phyloP scores from a whole-genome alignment of 2,329 filamentous ascomycete species.

The Aspergillus sp. region DNA sequence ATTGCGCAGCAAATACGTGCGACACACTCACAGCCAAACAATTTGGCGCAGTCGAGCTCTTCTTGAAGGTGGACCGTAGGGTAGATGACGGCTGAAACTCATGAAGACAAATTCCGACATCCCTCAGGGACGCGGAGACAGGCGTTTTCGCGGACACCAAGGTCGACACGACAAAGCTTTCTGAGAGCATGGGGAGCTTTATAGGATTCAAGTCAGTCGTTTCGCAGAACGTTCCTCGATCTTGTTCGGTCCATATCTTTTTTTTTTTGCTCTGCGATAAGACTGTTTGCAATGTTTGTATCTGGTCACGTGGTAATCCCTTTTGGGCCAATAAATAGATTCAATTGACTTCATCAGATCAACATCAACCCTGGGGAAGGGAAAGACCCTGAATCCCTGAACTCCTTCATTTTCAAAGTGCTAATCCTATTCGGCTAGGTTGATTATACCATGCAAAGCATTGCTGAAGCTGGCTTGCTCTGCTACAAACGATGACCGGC shows the following conservation, averaged over 20 bases:
- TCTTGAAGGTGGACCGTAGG: constrained; percentile 83
- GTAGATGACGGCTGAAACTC: constrained; percentile 74
- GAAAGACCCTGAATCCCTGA: constrained; percentile 11
- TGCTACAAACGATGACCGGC: not conserved
- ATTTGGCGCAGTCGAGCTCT: constrained; percentile 77
- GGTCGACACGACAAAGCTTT: constrained; percentile 49
- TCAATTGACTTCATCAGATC: not conserved
- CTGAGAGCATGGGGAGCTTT: constrained; percentile 46
- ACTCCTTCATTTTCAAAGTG: constrained; percentile 12
- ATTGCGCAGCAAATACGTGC: constrained; percentile 88
- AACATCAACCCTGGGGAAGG: constrained; percentile 5
- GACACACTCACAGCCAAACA: constrained; percentile 76
- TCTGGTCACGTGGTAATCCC: not conserved
- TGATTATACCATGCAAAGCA: not conserved
- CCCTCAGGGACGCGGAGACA: constrained; percentile 59
- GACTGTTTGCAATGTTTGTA: constrained; percentile 38
- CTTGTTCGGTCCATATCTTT: not conserved
- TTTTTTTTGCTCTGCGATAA: constrained; percentile 19
- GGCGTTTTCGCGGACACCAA: constrained; percentile 42
- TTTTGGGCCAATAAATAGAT: not conserved
- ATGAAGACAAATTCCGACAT: constrained; percentile 85
- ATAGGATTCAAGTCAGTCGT: constrained; percentile 7
- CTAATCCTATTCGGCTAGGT: not conserved
- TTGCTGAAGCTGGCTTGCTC: not conserved
- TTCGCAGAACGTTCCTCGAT: not conserved